phyloP scores from a whole-genome alignment of 257 asterid genomes.

The Ehretia macrophylla region DNA sequence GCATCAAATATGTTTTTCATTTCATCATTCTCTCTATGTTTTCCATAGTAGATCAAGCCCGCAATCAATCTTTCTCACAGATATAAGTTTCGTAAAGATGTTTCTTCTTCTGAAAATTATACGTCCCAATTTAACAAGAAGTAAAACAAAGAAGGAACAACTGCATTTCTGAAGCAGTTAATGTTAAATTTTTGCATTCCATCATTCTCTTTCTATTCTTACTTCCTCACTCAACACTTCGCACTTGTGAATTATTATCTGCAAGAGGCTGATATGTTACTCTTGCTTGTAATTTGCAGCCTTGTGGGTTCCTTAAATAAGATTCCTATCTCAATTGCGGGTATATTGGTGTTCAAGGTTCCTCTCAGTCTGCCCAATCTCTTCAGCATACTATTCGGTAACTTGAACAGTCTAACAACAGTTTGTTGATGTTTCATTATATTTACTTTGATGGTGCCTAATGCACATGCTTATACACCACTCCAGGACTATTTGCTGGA shows the following conservation, averaged over 20 bases:
- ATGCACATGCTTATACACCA: background rate
- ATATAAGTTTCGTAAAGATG: too few relatives aligned
- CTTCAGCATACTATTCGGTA: slow-evolving; percentile 47
- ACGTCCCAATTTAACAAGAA: too few relatives aligned
- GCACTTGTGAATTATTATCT: background rate
- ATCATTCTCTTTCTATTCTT: background rate
- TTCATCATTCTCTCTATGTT: too few relatives aligned
- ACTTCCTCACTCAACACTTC: background rate
- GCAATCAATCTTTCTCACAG: too few relatives aligned
- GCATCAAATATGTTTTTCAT: too few relatives aligned
- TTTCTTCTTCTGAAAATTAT: too few relatives aligned
- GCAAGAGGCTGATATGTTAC: background rate
- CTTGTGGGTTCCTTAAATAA: slow-evolving; percentile 51
- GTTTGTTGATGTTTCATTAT: background rate
- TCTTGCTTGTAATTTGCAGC: slow-evolving; percentile 23
- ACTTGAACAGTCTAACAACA: slow-evolving; percentile 4
- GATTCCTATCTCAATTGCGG: slow-evolving; percentile 46
- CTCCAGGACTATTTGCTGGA: slow-evolving; percentile 48
- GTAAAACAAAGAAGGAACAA: too few relatives aligned
- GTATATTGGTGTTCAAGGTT: slow-evolving; percentile 39
- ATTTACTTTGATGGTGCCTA: background rate
- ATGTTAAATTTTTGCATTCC: background rate
- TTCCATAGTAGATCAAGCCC: too few relatives aligned
- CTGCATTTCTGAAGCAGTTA: too few relatives aligned
- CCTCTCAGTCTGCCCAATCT: slow-evolving; percentile 38